Evolutionary conservation across 75 land plant genomes (phyloP), one percentile per base, ranked within the genome.

Genomic region (Adiantum capillusveneris): DNA sequence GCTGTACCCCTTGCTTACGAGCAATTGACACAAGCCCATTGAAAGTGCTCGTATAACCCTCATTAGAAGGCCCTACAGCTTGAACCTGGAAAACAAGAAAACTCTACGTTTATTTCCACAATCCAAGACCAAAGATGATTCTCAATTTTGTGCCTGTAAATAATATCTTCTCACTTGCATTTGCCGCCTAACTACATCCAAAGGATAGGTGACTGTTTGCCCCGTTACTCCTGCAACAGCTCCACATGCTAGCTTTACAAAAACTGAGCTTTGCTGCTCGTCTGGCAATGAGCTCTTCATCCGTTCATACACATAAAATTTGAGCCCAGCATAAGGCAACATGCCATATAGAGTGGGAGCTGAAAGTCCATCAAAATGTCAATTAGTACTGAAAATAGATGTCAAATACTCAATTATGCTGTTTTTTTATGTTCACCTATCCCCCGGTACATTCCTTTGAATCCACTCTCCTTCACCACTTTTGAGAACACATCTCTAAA

Each of bases 181-280:
- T 65, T 86, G 98, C 34, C 98, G 79, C 55, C 98, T 74, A 19
- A 94, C 98, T 65, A 94, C 98, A 71, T 94, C 98, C 31, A 94
- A 76, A 30, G 98, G 98, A 54, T 94, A 94, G 1, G 98, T 94
- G 59, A 88, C 31, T 12, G 96, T 94, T 44, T 94, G 98, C 13
- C 96, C 98, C 41, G 89, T 67, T 46, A 89, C 65, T 24, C 98
- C 98, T 58, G 98, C 98, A 20, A 83, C 31, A 24, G 90, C 84
- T 66, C 98, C 98, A 72, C 96, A 94, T 24, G 76, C 75, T 24
- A 94, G 81, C 43, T 81, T 79, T 64, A 73, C 79, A 42, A 53
- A 19, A 19, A 89, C 56, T 20, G 82, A 78, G 18, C 73, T 69
- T 19, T 75, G 76, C 45, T 77, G 72, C 55, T 94, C 79, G 53